A percentile compares a stretch with the other conserved stretches of the same genome.
phyloP scores from a whole-genome alignment of 2,329 filamentous ascomycete genomes.

The Pyrenophora seminiperda region DNA sequence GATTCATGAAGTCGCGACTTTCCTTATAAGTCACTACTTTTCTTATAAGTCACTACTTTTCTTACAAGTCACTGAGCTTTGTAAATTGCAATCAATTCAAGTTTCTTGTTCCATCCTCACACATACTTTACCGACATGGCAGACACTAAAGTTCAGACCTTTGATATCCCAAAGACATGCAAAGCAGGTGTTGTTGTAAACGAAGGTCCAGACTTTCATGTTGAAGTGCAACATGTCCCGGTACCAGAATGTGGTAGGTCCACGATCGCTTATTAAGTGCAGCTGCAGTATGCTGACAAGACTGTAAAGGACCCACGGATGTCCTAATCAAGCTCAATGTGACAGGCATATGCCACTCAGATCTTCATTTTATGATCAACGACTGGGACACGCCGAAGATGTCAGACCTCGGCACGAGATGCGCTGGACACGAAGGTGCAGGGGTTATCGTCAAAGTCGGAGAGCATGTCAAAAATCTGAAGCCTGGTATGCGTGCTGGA shows the following conservation, averaged over 20 bases:
- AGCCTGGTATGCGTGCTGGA: conserved; percentile 44
- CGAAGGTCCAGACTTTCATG: conserved; percentile 56
- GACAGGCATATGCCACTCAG: conserved; percentile 63
- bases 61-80: background rate
- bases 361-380: conserved; percentile 63
- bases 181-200: conserved; percentile 60
- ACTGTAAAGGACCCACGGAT: conserved; percentile 55
- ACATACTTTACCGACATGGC: conserved; percentile 23
- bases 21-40: background rate
- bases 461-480: conserved; percentile 58
- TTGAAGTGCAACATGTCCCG: conserved; percentile 55
- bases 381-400: conserved; percentile 55
- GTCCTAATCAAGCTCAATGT: conserved; percentile 62
- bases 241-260: conserved; percentile 55
- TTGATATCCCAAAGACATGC: conserved; percentile 56
- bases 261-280: background rate
- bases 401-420: conserved; percentile 51
- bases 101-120: background rate
- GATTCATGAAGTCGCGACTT: background rate
- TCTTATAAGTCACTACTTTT: background rate
- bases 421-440: conserved; percentile 62
- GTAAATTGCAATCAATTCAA: background rate
- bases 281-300: conserved; percentile 4
- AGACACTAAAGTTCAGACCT: conserved; percentile 33
- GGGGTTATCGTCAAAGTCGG: conserved; percentile 64